phyloP scores from a whole-genome alignment of 1,284 basidiomycete species.

The Trichosporon inkin region DNA sequence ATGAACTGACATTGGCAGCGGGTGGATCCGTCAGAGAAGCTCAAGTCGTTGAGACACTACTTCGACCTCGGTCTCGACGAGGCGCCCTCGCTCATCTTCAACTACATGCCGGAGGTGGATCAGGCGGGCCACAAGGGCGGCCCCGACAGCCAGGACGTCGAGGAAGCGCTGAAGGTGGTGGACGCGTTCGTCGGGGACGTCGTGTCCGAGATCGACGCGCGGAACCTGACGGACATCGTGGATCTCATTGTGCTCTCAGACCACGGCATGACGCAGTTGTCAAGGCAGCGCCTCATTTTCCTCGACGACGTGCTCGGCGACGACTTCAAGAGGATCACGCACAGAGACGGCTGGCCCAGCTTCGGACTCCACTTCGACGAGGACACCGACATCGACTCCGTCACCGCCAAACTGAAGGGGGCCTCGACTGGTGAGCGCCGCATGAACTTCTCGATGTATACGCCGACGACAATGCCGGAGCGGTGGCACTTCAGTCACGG shows the following conservation, averaged over 20 bases:
- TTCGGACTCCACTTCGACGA: constrained; percentile 14
- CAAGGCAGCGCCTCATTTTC: constrained; percentile 67
- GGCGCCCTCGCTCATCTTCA: constrained; percentile 72
- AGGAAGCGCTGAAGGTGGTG: constrained; percentile 63
- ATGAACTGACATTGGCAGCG: constrained; percentile 19
- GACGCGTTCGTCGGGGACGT: constrained; percentile 72
- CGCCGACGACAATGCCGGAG: constrained; percentile 71
- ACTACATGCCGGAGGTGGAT: constrained; percentile 55
- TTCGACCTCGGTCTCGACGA: constrained; percentile 66
- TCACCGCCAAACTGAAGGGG: neutral
- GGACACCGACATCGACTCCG: neutral
- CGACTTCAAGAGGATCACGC: constrained; percentile 60
- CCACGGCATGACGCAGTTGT: constrained; percentile 88
- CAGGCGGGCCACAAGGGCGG: constrained; percentile 66
- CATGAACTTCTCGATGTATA: constrained; percentile 69
- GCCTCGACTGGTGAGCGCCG: constrained; percentile 41
- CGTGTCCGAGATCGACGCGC: constrained; percentile 59
- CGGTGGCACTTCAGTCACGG: constrained; percentile 69
- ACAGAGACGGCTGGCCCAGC: constrained; percentile 60
- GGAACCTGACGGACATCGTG: constrained; percentile 75
- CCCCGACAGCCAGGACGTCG: constrained; percentile 66
- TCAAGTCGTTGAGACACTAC: constrained; percentile 69
- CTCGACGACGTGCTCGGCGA: constrained; percentile 80
- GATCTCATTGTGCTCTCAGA: constrained; percentile 87
- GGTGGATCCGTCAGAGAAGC: constrained; percentile 63